Conservation (phyloP, 306 rosid species). For the Crotalaria pallida region DNA sequence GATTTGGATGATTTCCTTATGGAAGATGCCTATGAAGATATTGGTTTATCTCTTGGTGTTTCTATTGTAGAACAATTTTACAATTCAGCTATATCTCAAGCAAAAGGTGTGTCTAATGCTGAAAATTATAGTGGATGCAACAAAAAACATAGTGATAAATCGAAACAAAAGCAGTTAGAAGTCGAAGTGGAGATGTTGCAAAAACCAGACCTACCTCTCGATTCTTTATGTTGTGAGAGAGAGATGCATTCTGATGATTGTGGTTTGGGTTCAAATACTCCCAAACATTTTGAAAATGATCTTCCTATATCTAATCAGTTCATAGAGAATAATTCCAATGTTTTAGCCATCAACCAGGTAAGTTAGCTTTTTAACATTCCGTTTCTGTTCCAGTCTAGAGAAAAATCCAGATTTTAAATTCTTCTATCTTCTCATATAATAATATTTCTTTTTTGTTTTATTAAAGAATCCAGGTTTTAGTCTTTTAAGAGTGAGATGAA, state of each 20-base stretch:
- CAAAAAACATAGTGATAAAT: constrained; percentile 21
- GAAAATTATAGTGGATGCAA: constrained; percentile 24
- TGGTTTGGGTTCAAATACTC: constrained; percentile 22
- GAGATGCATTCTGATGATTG: constrained; percentile 29
- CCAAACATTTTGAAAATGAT: constrained; percentile 3
- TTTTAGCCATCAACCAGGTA: constrained; percentile 36
- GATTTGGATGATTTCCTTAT: constrained; percentile 72
- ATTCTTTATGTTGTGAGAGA: constrained; percentile 33
- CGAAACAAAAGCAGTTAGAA: constrained; percentile 26
- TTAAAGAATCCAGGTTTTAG: constrained; percentile 7
- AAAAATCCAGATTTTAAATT: constrained; percentile 1
- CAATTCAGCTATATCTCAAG: constrained; percentile 30
- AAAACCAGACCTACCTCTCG: constrained; percentile 16
- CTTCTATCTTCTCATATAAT: no score
- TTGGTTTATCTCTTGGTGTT: constrained; percentile 47
- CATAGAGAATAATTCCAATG: constrained; percentile 21
- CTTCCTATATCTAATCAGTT: constrained; percentile 22
- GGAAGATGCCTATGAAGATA: constrained; percentile 70
- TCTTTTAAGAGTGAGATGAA: neutral
- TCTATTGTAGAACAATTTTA: constrained; percentile 20
- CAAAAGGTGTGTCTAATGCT: constrained; percentile 38
- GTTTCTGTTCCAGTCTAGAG: constrained; percentile 11
- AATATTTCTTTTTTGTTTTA: no score
- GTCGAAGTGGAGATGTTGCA: constrained; percentile 21
- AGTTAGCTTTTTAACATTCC: constrained; percentile 7